phyloP scores from a whole-genome alignment of 495 filamentous ascomycete genomes.

The Aspergillus conjunctus region DNA sequence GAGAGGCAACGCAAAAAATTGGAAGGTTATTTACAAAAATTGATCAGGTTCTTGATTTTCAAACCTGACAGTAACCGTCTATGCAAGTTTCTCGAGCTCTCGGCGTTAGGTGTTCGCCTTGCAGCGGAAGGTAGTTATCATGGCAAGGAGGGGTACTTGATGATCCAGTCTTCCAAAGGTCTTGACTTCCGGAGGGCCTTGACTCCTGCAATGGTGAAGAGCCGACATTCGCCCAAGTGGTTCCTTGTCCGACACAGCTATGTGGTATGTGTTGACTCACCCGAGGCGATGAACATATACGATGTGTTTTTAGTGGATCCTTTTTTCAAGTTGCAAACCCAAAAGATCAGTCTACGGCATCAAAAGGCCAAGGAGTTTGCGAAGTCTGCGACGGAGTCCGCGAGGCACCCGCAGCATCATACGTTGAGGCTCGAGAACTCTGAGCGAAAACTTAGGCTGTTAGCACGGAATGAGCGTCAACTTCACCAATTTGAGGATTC shows the following conservation, averaged over 20 bases:
- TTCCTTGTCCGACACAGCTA: slow-evolving; percentile 98
- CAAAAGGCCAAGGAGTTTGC: slow-evolving; percentile 69
- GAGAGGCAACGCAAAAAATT: slow-evolving; percentile 82
- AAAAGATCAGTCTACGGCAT: slow-evolving; percentile 58
- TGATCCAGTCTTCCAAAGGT: slow-evolving; percentile 88
- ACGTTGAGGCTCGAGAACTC: slow-evolving; percentile 80
- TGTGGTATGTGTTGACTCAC: slow-evolving; percentile 95
- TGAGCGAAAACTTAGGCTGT: slow-evolving; percentile 85
- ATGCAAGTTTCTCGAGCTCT: slow-evolving; percentile 94
- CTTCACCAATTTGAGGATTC: slow-evolving; percentile 92
- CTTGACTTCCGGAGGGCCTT: slow-evolving; percentile 84
- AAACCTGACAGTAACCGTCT: slow-evolving; percentile 92
- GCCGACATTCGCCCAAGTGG: slow-evolving; percentile 89
- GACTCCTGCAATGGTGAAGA: slow-evolving; percentile 71
- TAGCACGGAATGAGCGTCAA: slow-evolving; percentile 87
- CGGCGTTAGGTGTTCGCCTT: slow-evolving; percentile 90
- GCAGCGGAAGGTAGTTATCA: slow-evolving; percentile 96
- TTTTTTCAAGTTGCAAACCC: slow-evolving; percentile 75
- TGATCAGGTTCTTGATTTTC: slow-evolving; percentile 95
- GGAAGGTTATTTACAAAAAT: slow-evolving; percentile 88
- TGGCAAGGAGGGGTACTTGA: slow-evolving; percentile 93
- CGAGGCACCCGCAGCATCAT: slow-evolving; percentile 78
- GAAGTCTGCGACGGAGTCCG: slow-evolving; percentile 59
- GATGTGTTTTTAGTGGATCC: slow-evolving; percentile 95
- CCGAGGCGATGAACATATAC: slow-evolving; percentile 98